Base-by-base conservation (phyloP, 2,329 filamentous ascomycete genomes). In the Macrophomina phaseolina region DNA sequence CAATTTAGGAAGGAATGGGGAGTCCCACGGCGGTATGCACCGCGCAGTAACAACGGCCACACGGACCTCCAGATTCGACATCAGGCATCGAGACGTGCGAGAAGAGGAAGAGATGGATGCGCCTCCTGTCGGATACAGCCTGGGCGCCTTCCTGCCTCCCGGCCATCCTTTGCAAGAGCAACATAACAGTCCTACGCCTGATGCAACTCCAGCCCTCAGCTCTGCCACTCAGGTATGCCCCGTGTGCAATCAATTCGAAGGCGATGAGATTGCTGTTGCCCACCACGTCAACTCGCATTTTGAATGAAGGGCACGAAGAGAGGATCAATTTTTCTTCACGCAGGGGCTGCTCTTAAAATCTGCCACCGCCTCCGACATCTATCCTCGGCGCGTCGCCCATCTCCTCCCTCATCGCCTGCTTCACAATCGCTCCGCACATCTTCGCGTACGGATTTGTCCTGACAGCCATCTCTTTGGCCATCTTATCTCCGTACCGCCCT, bases 251-350 rank as follows among this genome's bases (percentile, higher is more conserved):
- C 77, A 73, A 0, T 92, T 92, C 74, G 84, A 89, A 70, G 90
- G 90, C 1, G 90, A 92, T 70, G 89, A 90, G 71, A 79, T 81
- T 0, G 90, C 90, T 8, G 88, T 92, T 9, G 86, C 86, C 9
- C 84, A 89, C 76, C 90, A 92, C 72, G 88, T 92, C 67, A 85
- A 86, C 32, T 75, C 72, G 3, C 87, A 90, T 73, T 88, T 90
- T 64, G 80, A 68, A 11, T 72, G 67, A 68, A 42, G 63, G 42
- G 49, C n/a, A 18, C 16, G 12, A 23, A 6, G 40, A 64, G 7
- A 16, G 18, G 38, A 3, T 28, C 60, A 32, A 40, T 34, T 64
- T 9, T 23, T 11, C 36, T 23, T 18, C 30, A 45, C 48, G 46
- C 9, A 42, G 18, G 18, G 18, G 16, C 16, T 23, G 18, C 11